Evolutionary conservation across 2,329 filamentous ascomycete species (phyloP), one percentile per base, ranked within the genome.

Genomic region (Penicillium sp.): DNA sequence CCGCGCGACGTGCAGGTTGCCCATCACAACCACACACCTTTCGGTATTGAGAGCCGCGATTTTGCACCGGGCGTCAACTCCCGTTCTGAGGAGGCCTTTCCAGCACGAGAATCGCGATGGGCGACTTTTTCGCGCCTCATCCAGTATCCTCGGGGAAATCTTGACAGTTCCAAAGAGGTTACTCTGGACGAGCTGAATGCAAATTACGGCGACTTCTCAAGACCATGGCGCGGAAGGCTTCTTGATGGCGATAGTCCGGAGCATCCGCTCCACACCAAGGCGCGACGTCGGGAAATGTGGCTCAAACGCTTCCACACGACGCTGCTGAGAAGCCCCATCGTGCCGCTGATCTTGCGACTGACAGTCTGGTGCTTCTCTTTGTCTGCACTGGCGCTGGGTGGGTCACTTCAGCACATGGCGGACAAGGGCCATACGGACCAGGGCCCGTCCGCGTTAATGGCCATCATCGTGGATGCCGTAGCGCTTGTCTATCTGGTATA

Each of bases 401-500:
- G 78, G 3, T 83, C 82, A 25, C 90, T 97, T 43, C 88, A 83
- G 65, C 73, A 82, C 57, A 69, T 81, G 46, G 78, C 83, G 46
- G 68, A 74, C 26, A 58, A 68, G 58, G 58, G 71, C 62, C 49
- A 67, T 63, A 66, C 72, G 28, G 70, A 75, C 2, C 83, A 88
- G 65, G 82, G 80, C 28, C 82, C 85, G 35, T 94, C 93, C 44
- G 86, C 89, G 6, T 80, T 90, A 50, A 90, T 97, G 73, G 91
- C 91, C 28, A 85, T 97, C 46, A 81, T 88, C 33, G 87, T 98
- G 35, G 91, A 97, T 68, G 83, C 85, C 5, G 79, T 97, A 11
- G 91, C 93, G 3, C 79, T 97, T 49, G 82, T 91, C 3, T 98
- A 97, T 70, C 85, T 94, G 47, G 73, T 87, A 42, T 97, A 95